Base-by-base conservation (phyloP, 2,329 filamentous ascomycete species). In the Claviceps africana region DNA sequence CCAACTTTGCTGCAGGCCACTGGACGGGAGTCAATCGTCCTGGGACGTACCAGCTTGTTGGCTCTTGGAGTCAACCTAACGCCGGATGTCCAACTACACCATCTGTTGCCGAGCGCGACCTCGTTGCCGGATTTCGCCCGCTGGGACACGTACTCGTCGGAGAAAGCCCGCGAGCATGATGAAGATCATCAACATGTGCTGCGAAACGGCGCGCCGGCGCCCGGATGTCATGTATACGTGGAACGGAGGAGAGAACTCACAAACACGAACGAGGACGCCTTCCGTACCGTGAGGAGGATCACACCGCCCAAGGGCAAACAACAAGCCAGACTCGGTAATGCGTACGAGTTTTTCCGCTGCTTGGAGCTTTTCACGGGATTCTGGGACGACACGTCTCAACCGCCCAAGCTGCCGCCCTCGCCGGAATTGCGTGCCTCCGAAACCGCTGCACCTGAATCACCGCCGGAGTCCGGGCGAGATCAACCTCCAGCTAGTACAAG, bases 341-440 rank as follows among this genome's bases (percentile, higher is more conserved):
- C 77, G 5, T 83, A 82, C 58, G 81, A 83, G 63, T 83, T 84
- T 64, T 84, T 77, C 65, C 77, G 78, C 50, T 77, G 79, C 57
- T 69, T 84, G 21, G 81, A 84, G 58, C 62, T 72, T 28, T 73
- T 82, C 60, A 76, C 78, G 2, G 60, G 69, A 0, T 83, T 73
- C 59, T 84, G 81, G 81, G 77, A 81, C 33, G 81, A 84, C 59
- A 77, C 79, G 0, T 78, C 77, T 7, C 62, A 62, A 31, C 55
- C 65, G 6, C 54, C 57, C 3, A 54, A 61, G 9, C 58, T 67
- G 37, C 61, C 66, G 6, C 63, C 65, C 1, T 66, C 65, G 2
- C 65, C 67, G 4, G 66, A 67, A 53, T 53, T 58, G 3, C 53
- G 56, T 7, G 57, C 63, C 10, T 44, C 60, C 0, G 62, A 63